Evolutionary conservation across 257 asterid genomes (phyloP).

Genomic region (Misopates orontium): DNA sequence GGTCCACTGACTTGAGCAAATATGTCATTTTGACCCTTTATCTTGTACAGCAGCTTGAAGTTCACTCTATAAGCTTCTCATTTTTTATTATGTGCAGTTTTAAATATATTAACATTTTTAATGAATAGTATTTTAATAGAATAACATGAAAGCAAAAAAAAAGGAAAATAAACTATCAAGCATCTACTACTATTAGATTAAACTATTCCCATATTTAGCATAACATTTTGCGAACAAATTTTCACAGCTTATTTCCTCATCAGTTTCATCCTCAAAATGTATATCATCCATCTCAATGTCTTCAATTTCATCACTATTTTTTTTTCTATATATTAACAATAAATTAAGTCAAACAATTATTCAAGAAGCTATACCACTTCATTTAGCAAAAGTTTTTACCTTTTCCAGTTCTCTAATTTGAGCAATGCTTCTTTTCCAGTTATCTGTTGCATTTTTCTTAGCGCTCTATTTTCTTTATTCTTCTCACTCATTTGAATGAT

Average conservation of each 20-base stretch:
- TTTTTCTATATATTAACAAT: not conserved
- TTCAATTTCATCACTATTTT: not conserved
- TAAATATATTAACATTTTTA: no score
- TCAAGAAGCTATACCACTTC: not conserved
- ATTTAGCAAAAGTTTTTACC: not conserved
- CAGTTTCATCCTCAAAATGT: no score
- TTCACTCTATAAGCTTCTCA: no score
- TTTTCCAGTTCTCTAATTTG: not conserved
- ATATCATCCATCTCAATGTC: not conserved
- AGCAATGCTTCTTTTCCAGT: conserved; percentile 13
- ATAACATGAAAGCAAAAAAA: no score
- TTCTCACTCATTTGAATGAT: not conserved
- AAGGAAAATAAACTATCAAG: not conserved
- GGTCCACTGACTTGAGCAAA: not conserved
- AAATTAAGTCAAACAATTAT: not conserved
- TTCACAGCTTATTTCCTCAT: not conserved
- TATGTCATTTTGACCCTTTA: conserved; percentile 4
- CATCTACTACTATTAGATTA: no score
- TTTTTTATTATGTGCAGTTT: no score
- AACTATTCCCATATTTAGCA: not conserved
- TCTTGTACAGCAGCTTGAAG: conserved; percentile 1
- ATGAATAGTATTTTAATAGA: no score
- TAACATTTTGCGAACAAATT: conserved; percentile 12
- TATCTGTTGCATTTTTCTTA: not conserved
- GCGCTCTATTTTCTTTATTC: not conserved